A percentile compares a stretch with the other conserved stretches of the same genome.
Evolutionary conservation across 805 yeast species (phyloP).

Genomic region (Kurtzmaniella cleridarum): DNA sequence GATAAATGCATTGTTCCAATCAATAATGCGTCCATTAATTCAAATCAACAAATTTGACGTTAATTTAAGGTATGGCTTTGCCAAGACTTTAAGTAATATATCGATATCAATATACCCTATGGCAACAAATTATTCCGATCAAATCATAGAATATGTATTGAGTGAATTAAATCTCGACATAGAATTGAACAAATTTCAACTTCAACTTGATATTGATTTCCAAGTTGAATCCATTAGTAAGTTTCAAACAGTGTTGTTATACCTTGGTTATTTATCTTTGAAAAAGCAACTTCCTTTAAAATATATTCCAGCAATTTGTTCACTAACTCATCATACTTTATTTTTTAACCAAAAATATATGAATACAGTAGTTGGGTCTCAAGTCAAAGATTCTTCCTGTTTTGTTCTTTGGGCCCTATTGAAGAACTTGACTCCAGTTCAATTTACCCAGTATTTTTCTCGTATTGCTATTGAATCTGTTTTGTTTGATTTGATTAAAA

Average conservation of each 20-base stretch:
- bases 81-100: slow-evolving; percentile 60
- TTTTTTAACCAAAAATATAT: slow-evolving; percentile 54
- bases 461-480: slow-evolving; percentile 9
- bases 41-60: slow-evolving; percentile 43
- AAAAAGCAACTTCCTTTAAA: slow-evolving; percentile 19
- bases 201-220: slow-evolving; percentile 11
- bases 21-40: slow-evolving; percentile 24
- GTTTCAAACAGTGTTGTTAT: slow-evolving; percentile 56
- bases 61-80: slow-evolving; percentile 54
- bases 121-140: slow-evolving; percentile 36
- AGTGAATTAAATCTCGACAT: slow-evolving; percentile 22
- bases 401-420: slow-evolving; percentile 78
- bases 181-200: slow-evolving; percentile 2
- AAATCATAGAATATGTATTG: slow-evolving; percentile 31
- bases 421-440: slow-evolving; percentile 26
- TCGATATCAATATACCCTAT: slow-evolving; percentile 25
- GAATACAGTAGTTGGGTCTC: slow-evolving; percentile 53
- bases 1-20: slow-evolving; percentile 41
- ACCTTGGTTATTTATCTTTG: slow-evolving; percentile 42
- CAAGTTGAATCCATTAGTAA: slow-evolving; percentile 32
- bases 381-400: slow-evolving; percentile 79
- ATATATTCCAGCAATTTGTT: slow-evolving; percentile 18
- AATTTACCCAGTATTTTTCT: slow-evolving; percentile 8
- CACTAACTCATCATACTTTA: slow-evolving; percentile 40
- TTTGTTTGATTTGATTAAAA: slow-evolving; percentile 39